phyloP scores from a whole-genome alignment of 768 basidiomycete genomes.

The Lactarius vividus region DNA sequence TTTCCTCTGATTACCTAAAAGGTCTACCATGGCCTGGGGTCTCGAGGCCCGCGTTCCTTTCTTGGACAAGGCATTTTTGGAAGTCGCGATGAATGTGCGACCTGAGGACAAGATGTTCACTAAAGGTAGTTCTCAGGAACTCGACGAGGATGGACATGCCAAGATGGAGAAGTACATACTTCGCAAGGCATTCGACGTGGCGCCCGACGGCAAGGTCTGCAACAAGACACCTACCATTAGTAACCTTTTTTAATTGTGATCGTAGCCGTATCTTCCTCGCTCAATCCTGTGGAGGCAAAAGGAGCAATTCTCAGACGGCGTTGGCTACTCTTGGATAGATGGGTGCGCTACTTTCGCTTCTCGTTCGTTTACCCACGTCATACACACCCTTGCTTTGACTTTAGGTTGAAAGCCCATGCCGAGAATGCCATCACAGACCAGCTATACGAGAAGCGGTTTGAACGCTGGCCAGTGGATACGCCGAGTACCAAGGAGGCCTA shows the following conservation, averaged over 20 bases:
- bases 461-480: conserved; percentile 75
- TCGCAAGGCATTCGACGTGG: conserved; percentile 91
- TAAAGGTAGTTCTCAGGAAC: conserved; percentile 70
- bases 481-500: conserved; percentile 98
- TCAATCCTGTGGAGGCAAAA: conserved; percentile 99
- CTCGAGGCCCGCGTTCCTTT: conserved; percentile 98
- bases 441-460: conserved; percentile 62
- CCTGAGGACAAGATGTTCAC: conserved; percentile 85
- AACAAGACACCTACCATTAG: background rate
- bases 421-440: conserved; percentile 75
- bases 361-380: conserved; percentile 1
- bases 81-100: conserved; percentile 88
- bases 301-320: conserved; percentile 98
- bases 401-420: conserved; percentile 88
- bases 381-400: conserved; percentile 12
- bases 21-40: conserved; percentile 99
- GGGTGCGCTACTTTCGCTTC: conserved; percentile 47
- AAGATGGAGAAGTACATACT: conserved; percentile 99
- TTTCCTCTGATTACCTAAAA: conserved; percentile 15
- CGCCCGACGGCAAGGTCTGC: conserved; percentile 70
- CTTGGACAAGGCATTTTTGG: conserved; percentile 95
- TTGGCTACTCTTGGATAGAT: conserved; percentile 99
- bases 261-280: conserved; percentile 84
- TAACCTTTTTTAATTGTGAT: conserved; percentile 5
- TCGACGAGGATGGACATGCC: conserved; percentile 83